These are phyloP conservation scores for Mycena pura DNA, from an alignment of 768 basidiomycete species.

Conservation along the genomic window DNA sequence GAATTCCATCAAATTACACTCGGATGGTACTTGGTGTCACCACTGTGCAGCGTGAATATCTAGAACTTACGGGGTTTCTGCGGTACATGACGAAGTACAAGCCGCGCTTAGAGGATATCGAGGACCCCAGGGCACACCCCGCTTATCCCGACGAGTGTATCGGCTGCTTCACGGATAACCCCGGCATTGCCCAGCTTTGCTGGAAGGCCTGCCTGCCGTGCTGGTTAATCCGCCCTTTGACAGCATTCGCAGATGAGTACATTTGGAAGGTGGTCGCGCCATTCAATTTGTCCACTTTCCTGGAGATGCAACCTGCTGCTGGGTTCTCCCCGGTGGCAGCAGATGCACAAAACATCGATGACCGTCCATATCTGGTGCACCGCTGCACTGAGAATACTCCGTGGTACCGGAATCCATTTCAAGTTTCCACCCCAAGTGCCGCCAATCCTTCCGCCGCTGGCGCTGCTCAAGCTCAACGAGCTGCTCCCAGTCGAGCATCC, in stretches of 20 bases:
- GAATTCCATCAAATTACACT: background rate
- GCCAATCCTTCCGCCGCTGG: background rate
- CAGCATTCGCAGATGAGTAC: background rate
- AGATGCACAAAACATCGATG: background rate
- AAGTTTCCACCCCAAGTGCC: too few relatives aligned
- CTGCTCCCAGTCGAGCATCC: too few relatives aligned
- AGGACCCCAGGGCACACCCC: background rate
- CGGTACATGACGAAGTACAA: slow-evolving; percentile 18
- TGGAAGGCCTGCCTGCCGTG: slow-evolving; percentile 24
- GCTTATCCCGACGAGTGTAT: slow-evolving; percentile 6
- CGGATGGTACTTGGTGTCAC: slow-evolving; percentile 15
- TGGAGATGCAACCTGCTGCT: background rate
- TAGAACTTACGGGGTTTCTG: slow-evolving; percentile 19
- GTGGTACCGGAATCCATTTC: background rate
- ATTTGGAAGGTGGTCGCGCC: background rate
- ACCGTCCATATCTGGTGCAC: background rate
- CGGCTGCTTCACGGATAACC: slow-evolving; percentile 23
- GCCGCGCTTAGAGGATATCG: slow-evolving; percentile 20
- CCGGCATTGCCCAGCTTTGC: slow-evolving; percentile 13
- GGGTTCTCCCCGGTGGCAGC: background rate
- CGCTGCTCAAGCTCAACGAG: too few relatives aligned
- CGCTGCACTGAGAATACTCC: background rate
- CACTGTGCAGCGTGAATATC: slow-evolving; percentile 21
- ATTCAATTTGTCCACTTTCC: background rate
- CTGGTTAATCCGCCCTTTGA: slow-evolving; percentile 27